Conservation (phyloP, 257 asterid genomes). For the Fraxinus pennsylvanica region DNA sequence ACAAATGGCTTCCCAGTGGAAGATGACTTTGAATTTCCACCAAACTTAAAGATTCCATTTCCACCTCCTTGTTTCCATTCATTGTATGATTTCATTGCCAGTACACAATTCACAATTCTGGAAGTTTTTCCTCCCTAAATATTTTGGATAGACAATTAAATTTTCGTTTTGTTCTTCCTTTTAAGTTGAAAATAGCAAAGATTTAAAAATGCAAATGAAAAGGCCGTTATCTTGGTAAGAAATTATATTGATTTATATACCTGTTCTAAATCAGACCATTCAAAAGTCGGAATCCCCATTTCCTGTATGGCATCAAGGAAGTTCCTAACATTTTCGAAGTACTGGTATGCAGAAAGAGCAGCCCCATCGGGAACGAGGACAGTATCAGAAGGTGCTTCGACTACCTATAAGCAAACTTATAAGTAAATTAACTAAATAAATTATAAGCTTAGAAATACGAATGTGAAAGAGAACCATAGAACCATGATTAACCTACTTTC, state of each 20-base stretch:
- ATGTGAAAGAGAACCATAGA: conserved; percentile 3
- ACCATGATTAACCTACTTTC: conserved; percentile 52
- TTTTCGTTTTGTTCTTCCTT: not conserved
- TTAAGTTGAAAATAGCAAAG: not conserved
- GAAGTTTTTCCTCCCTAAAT: conserved; percentile 79
- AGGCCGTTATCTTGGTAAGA: not conserved
- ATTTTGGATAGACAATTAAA: conserved; percentile 11
- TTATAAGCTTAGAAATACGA: not conserved
- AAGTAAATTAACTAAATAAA: conserved; percentile 15
- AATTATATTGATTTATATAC: conserved; percentile 34
- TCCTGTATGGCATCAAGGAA: conserved; percentile 70
- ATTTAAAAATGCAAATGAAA: not conserved
- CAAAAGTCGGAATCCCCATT: conserved; percentile 83
- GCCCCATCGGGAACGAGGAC: conserved; percentile 73
- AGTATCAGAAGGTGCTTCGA: conserved; percentile 66
- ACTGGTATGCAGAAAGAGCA: conserved; percentile 77
- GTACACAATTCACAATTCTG: conserved; percentile 72
- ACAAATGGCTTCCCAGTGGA: conserved; percentile 53
- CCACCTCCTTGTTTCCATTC: conserved; percentile 86
- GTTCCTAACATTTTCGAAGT: conserved; percentile 84
- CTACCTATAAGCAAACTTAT: conserved; percentile 52
- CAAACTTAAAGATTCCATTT: conserved; percentile 56
- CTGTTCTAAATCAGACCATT: conserved; percentile 86
- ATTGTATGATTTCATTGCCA: conserved; percentile 73
- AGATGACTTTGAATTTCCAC: conserved; percentile 59